phyloP scores from a whole-genome alignment of 225 moss, liverwort and hornwort genomes.

The Thuidium tamariscinum region DNA sequence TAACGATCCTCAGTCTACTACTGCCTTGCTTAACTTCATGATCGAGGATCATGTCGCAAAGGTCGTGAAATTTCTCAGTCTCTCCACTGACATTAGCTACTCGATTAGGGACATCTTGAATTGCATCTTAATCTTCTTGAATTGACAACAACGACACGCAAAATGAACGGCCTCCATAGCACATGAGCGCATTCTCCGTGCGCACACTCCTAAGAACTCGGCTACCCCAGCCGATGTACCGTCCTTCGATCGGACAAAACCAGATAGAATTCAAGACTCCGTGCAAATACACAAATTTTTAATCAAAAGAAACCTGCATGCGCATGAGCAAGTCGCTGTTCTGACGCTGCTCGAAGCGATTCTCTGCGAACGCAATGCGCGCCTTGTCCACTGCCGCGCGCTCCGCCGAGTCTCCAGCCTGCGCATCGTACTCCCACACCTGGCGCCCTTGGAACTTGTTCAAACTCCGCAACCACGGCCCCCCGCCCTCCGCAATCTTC shows the following conservation, averaged over 20 bases:
- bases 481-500: slow-evolving; percentile 57
- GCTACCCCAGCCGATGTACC: neutral
- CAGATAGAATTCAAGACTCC: neutral
- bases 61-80: neutral
- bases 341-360: slow-evolving; percentile 58
- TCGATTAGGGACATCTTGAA: neutral
- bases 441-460: slow-evolving; percentile 59
- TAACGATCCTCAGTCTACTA: neutral
- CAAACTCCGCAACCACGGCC: slow-evolving; percentile 53
- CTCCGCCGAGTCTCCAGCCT: slow-evolving; percentile 38
- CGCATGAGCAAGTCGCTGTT: slow-evolving; percentile 86
- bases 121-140: neutral
- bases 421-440: slow-evolving; percentile 78
- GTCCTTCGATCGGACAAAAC: neutral
- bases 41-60: neutral
- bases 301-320: slow-evolving; percentile 34
- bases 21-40: neutral
- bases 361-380: slow-evolving; percentile 31
- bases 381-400: slow-evolving; percentile 56
- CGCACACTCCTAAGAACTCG: neutral
- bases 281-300: neutral
- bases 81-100: neutral
- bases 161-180: neutral
- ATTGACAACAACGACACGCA: neutral
- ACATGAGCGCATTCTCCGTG: neutral